Conservation (phyloP, 2,329 filamentous ascomycete species). For the Aureobasidium subglaciale region DNA sequence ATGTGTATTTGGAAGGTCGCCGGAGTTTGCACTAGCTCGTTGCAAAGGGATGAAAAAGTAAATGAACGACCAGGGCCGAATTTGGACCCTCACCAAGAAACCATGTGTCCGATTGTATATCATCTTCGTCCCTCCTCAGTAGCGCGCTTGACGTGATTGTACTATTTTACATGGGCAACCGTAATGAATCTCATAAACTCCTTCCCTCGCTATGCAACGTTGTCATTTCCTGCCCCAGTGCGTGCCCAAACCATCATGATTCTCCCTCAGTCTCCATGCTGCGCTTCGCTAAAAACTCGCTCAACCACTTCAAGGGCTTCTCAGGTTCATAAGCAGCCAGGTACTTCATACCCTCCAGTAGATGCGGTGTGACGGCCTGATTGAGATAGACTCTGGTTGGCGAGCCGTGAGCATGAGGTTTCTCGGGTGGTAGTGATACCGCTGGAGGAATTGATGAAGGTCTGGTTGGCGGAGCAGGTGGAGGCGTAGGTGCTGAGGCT, state of each 20-base stretch:
- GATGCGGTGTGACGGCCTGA: conserved; percentile 42
- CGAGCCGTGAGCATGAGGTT: conserved; percentile 40
- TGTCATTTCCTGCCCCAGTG: too few species aligned
- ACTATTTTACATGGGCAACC: neutral
- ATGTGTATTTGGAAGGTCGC: conserved; percentile 15
- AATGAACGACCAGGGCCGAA: conserved; percentile 11
- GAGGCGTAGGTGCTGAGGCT: conserved; percentile 12
- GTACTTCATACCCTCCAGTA: conserved; percentile 47
- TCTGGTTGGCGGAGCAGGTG: conserved; percentile 25
- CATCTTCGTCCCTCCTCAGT: neutral
- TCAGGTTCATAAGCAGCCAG: conserved; percentile 44
- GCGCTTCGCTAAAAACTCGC: conserved; percentile 41
- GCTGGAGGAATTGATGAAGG: conserved; percentile 23
- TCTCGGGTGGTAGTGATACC: conserved; percentile 24
- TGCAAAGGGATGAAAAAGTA: conserved; percentile 13
- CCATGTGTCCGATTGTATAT: conserved; percentile 4
- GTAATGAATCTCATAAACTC: conserved; percentile 12
- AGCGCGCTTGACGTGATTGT: neutral
- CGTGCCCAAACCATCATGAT: neutral
- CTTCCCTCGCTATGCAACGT: conserved; percentile 14
- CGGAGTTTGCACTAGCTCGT: conserved; percentile 14
- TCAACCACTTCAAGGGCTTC: conserved; percentile 43
- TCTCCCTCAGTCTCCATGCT: conserved; percentile 42
- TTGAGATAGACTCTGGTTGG: conserved; percentile 45
- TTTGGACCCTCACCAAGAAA: conserved; percentile 7